Base-by-base conservation (phyloP, 306 rosid species). In the Bauhinia variegata region DNA sequence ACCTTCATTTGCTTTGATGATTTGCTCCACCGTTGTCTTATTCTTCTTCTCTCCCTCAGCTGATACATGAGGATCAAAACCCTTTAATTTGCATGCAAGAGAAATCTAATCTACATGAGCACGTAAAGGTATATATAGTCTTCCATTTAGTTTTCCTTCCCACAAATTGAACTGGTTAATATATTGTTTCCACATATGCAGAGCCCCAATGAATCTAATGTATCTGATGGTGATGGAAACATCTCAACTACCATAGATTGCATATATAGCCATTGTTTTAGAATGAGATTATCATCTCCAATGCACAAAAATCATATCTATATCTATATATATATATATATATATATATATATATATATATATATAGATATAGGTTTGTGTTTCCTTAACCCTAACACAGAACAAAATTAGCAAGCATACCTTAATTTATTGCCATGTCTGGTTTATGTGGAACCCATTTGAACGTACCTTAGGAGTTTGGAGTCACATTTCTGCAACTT, bases 361-460 rank as follows among this genome's bases (percentile, higher is more conserved):
- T n/a, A n/a, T n/a, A n/a, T n/a, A n/a, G n/a, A n/a, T n/a, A n/a
- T n/a, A n/a, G n/a, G n/a, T n/a, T n/a, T n/a, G n/a, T 54, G 41
- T 5, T 36, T 5, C 9, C 6, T n/a, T n/a, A n/a, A n/a, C n/a
- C n/a, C n/a, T n/a, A n/a, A n/a, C n/a, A n/a, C n/a, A n/a, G n/a
- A n/a, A n/a, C 38, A 58, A 49, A 63, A 70, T 7, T 49, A 70
- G 19, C 46, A 65, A 46, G 4, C 33, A 5, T 51, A 23, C 28
- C 58, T n/a, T 23, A 6, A 10, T 9, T 4, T 7, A 11, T 58
- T 19, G 23, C 11, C 17, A 6, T 46, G 49, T 47, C 15, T 47
- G 50, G 17, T 50, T 57, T 37, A 23, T 23, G 77, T 73, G 82
- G 82, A 77, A 67, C 81, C 83, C 86, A 68, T 65, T 68, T 49